These are phyloP conservation scores for Catharanthus roseus DNA, from an alignment of 257 asterid genomes.

Conservation along the genomic window DNA sequence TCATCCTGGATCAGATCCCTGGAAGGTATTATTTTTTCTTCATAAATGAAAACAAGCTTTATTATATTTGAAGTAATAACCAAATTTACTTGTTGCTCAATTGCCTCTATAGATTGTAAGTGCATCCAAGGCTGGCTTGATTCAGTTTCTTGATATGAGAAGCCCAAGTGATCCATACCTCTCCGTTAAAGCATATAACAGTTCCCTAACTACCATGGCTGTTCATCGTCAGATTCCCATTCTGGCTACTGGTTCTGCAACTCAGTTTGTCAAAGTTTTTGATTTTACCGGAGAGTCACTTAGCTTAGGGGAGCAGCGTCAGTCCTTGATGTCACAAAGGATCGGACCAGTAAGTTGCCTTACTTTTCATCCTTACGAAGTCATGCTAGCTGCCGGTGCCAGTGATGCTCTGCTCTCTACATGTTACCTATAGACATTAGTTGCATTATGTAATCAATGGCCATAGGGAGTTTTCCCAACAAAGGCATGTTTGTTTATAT, in stretches of 20 bases:
- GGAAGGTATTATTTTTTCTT: background rate
- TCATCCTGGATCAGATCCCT: background rate
- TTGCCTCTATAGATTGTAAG: constrained; percentile 49
- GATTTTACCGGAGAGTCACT: constrained; percentile 63
- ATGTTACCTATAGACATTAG: too few relatives aligned
- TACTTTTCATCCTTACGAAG: background rate
- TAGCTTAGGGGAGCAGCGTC: background rate
- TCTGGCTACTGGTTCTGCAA: constrained; percentile 81
- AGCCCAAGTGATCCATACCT: constrained; percentile 46
- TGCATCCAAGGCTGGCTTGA: constrained; percentile 78
- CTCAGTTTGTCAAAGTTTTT: constrained; percentile 70
- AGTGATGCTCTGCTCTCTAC: background rate
- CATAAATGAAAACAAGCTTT: background rate
- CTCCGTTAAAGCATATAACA: constrained; percentile 70
- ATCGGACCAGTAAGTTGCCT: background rate
- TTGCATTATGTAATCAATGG: too few relatives aligned
- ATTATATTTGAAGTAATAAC: background rate
- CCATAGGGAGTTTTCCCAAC: background rate
- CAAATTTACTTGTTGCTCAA: background rate
- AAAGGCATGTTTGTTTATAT: background rate
- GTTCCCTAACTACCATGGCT: constrained; percentile 79
- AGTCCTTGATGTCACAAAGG: background rate
- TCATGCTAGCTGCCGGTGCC: background rate
- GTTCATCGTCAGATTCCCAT: constrained; percentile 72
- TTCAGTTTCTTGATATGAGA: constrained; percentile 75